Evolutionary conservation across 139 green algal species (phyloP), one percentile per base, ranked within the genome.

Genomic region (Monoraphidium neglectum): DNA sequence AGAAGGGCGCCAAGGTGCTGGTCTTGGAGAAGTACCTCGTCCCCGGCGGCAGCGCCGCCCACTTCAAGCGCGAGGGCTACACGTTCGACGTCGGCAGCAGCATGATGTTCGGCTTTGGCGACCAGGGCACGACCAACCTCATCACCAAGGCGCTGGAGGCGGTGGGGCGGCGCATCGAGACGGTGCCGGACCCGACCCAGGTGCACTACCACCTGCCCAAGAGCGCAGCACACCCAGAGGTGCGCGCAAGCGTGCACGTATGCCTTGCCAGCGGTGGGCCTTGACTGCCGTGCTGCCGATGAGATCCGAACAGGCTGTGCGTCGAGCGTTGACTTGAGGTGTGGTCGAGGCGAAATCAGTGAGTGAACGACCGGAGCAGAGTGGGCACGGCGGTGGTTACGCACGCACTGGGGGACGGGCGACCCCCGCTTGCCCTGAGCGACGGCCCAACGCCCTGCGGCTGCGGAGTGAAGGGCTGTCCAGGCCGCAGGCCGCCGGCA

Each of bases 101-200:
- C 74, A 98, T 99, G 94, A 99, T 99, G 95, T 99, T 99, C 88
- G 95, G 95, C 28, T 90, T 99, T 54, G 95, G 94, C 23, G 71
- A 93, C 16, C 54, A 93, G 72, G 95, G 95, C 62, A 96, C 88
- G 68, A 98, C 96, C 72, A 99, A 99, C 86, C 89, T 99, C 15
- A 94, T 99, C 57, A 99, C 95, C n/a, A 82, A 89, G 16, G 93
- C 91, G 4, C 85, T 99, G 38, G 88, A 86, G 36, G 74, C 83
- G 1, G 94, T 98, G 24, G 92, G 93, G 46, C 93, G 94, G 77
- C 80, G 84, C 62, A 68, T 98, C 60, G 83, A 94, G 43, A 97
- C 94, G 0, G 81, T 98, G 18, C 91, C 90, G 16, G 95, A 99
- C 85, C 95, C 95, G 13, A 93, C 90, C 0, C 92, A 97, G 80